These are phyloP conservation scores for Pichia heedii DNA, from an alignment of 805 yeast species.

Conservation along the genomic window DNA sequence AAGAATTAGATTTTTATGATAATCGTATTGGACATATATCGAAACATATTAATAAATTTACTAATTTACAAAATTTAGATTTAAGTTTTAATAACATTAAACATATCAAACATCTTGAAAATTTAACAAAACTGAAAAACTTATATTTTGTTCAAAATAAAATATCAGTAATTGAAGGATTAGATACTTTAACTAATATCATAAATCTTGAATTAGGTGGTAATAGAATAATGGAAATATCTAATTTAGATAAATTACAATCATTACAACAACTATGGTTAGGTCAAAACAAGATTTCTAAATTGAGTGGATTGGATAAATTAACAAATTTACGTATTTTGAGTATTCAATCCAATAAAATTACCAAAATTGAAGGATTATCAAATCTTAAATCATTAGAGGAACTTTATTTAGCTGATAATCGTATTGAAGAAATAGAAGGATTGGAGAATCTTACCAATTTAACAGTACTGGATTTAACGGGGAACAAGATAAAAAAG, in stretches of 20 bases:
- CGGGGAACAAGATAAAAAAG: slow-evolving; percentile 58
- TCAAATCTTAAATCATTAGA: slow-evolving; percentile 64
- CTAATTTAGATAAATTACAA: slow-evolving; percentile 44
- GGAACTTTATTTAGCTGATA: slow-evolving; percentile 83
- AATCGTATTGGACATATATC: slow-evolving; percentile 84
- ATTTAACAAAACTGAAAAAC: slow-evolving; percentile 51
- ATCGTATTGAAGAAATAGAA: slow-evolving; percentile 66
- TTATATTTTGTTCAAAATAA: slow-evolving; percentile 85
- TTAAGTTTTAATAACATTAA: slow-evolving; percentile 84
- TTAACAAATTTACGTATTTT: slow-evolving; percentile 60
- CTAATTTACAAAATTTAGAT: slow-evolving; percentile 54
- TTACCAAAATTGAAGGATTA: slow-evolving; percentile 73
- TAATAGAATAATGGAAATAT: slow-evolving; percentile 56
- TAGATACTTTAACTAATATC: slow-evolving; percentile 48
- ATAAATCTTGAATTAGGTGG: slow-evolving; percentile 86
- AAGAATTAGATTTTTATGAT: slow-evolving; percentile 84
- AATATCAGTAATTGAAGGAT: slow-evolving; percentile 60
- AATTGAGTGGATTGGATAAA: slow-evolving; percentile 50
- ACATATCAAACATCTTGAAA: slow-evolving; percentile 69
- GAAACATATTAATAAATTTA: slow-evolving; percentile 52
- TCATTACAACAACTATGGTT: slow-evolving; percentile 77
- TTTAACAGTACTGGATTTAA: slow-evolving; percentile 68
- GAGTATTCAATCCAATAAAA: slow-evolving; percentile 81
- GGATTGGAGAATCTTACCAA: slow-evolving; percentile 64
- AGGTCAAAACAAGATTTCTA: slow-evolving; percentile 73